Base-by-base conservation (phyloP, 2,329 filamentous ascomycete genomes). In the Thelonectria discophora region DNA sequence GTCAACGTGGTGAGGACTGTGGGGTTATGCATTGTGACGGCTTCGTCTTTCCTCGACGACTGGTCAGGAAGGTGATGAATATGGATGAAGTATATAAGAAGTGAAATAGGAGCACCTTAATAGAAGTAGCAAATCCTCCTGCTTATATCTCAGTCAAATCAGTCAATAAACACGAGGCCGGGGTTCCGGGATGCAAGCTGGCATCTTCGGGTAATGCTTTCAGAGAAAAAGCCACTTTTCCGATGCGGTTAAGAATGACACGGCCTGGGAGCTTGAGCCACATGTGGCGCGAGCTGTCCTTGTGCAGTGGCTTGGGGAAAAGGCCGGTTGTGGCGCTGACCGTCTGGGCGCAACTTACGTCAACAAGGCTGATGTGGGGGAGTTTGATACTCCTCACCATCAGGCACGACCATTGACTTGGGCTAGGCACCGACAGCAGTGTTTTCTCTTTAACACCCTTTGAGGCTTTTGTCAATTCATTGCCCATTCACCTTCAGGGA, bases 21-120 rank as follows among this genome's bases (percentile, higher is more conserved):
- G 72, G 81, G 75, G 63, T 81, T 81, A 74, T 86, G 84, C 86
- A 88, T 88, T 68, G 65, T 76, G 70, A 55, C 18, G 39, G 43
- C 34, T 48, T 56, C 46, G 15, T 27, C 17, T 55, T 7, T 10
- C 27, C 27, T 30, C 5, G 27, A 8, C 27, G 8, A 10, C 37
- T 20, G 27, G 39, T 24, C 27, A 32, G 34, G 40, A 53, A 49
- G 15, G 30, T 47, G 40, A 48, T 27, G 27, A 60, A 45, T 40
- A 34, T 27, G 18, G 18, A 49, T 17, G 51, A 47, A 13, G 24
- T 30, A 30, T 17, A 37, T 24, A 24, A 40, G 24, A 30, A 18
- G 32, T 32, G 37, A 13, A 7, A 18, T 17, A 40, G 37, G 12
- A 42, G 43, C 34, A 37, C 27, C 11, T 3, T 10, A 24, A 24